Conservation (phyloP, 192 early-diverging fungal species). For the Chytriomyces confervae region DNA sequence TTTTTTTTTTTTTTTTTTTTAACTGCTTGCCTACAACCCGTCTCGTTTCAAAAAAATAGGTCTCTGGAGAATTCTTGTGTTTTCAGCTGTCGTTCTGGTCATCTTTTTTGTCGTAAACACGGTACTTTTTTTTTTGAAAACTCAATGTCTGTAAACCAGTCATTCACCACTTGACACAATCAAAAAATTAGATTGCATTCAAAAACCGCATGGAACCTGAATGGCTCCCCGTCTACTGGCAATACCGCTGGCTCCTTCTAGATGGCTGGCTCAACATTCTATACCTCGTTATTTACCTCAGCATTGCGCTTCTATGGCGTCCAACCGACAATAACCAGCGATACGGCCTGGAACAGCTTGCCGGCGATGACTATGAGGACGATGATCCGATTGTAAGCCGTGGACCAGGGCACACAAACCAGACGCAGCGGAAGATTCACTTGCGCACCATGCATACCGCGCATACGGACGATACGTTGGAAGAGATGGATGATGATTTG, state of each 20-base stretch:
- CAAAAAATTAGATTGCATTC: slow-evolving; percentile 49
- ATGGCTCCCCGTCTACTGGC: slow-evolving; percentile 82
- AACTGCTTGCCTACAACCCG: background rate
- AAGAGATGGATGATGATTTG: slow-evolving; percentile 44
- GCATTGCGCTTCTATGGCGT: slow-evolving; percentile 88
- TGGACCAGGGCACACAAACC: background rate
- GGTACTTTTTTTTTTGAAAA: slow-evolving; percentile 46
- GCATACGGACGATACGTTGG: slow-evolving; percentile 23
- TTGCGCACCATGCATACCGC: slow-evolving; percentile 24
- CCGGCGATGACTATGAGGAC: slow-evolving; percentile 69
- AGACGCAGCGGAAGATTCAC: slow-evolving; percentile 12
- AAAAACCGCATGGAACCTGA: slow-evolving; percentile 62
- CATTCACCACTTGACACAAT: background rate
- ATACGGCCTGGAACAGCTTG: slow-evolving; percentile 87
- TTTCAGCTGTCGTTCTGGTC: slow-evolving; percentile 74
- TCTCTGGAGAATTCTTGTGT: slow-evolving; percentile 78
- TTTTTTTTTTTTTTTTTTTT: background rate
- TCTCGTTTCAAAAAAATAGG: slow-evolving; percentile 27
- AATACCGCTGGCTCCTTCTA: slow-evolving; percentile 86
- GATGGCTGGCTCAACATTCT: slow-evolving; percentile 93
- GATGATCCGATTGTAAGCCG: slow-evolving; percentile 17
- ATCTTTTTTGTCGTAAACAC: slow-evolving; percentile 85
- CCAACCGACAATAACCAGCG: slow-evolving; percentile 91
- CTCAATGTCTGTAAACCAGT: background rate
- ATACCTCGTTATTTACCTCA: slow-evolving; percentile 78